Base-by-base conservation (phyloP, 2,329 filamentous ascomycete genomes). In the Diplodia corticola region DNA sequence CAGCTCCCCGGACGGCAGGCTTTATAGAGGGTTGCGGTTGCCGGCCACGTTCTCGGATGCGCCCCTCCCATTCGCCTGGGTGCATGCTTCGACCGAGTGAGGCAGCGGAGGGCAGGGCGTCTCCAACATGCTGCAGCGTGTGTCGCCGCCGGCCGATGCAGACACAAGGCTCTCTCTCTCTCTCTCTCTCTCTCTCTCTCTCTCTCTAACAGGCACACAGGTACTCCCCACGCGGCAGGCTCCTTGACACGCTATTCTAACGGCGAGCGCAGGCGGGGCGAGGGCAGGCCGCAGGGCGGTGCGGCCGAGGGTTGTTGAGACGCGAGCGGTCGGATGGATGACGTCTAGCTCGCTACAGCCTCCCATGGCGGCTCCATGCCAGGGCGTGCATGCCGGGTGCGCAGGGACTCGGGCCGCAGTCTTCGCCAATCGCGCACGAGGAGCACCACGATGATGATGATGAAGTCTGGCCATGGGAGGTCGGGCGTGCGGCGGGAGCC, bases 21-120 rank as follows among this genome's bases (percentile, higher is more conserved):
- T 61, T 61, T 61, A 61, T 61, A 61, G 57, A 61, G 57, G n/a
- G 57, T 44, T 61, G 57, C 26, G 35, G n/a, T 13, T 28, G 26
- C n/a, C 40, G 44, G 50, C 22, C 57, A 61, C 57, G 57, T 61
- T 61, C n/a, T 24, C 13, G n/a, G 35, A 61, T 61, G n/a, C 44
- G 44, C n/a, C n/a, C n/a, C 5, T 50, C 28, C 35, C 57, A 61
- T 61, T 61, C 57, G 57, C 20, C 57, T 61, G n/a, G 15, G 28
- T 13, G 26, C 37, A 5, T 49, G 1, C 5, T 7, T 26, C 3
- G 20, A 30, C 5, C 10, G n/a, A n/a, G 35, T 15, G n/a, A 13
- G 15, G 40, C 40, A n/a, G n/a, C 40, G 24, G 15, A 28, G 10
- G 33, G n/a, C 24, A 15, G 22, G 40, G 24, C n/a, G 28, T 48